Conservation (phyloP, 495 filamentous ascomycete species). For the Tirmania nivea region DNA sequence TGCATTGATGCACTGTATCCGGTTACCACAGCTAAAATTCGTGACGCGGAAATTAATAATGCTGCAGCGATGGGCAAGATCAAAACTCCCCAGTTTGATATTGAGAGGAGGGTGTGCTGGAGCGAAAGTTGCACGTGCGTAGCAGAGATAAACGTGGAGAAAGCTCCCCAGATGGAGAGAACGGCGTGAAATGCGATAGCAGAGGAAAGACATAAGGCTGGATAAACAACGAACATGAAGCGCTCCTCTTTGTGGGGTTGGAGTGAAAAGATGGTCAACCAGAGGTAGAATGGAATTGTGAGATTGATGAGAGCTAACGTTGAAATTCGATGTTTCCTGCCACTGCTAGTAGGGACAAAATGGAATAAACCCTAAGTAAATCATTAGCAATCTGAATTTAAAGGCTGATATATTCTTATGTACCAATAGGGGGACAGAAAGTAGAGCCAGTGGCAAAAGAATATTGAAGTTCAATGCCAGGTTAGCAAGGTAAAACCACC, state of each 20-base stretch:
- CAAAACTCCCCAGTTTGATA: constrained; percentile 31
- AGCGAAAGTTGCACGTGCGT: constrained; percentile 34
- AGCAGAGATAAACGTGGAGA: constrained; percentile 16
- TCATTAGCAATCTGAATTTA: too few species aligned
- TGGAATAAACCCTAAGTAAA: too few species aligned
- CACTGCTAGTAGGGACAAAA: neutral
- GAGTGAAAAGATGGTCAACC: constrained; percentile 73
- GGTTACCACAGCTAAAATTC: constrained; percentile 58
- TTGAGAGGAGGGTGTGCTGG: constrained; percentile 28
- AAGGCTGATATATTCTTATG: neutral
- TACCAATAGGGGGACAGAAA: constrained; percentile 39
- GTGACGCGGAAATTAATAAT: constrained; percentile 40
- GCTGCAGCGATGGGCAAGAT: constrained; percentile 28
- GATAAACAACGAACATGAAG: constrained; percentile 97
- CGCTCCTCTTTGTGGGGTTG: constrained; percentile 97
- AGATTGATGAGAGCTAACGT: constrained; percentile 42
- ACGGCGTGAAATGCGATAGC: constrained; percentile 65
- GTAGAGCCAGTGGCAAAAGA: constrained; percentile 71
- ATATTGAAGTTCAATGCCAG: constrained; percentile 85
- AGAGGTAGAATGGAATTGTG: constrained; percentile 65
- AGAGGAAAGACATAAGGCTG: constrained; percentile 76
- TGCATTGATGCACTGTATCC: constrained; percentile 72
- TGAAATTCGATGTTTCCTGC: constrained; percentile 19
- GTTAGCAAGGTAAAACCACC: constrained; percentile 91
- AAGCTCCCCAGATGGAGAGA: constrained; percentile 43